phyloP scores from a whole-genome alignment of 352 stramenopile species.

The Pythium pectinolyticum region DNA sequence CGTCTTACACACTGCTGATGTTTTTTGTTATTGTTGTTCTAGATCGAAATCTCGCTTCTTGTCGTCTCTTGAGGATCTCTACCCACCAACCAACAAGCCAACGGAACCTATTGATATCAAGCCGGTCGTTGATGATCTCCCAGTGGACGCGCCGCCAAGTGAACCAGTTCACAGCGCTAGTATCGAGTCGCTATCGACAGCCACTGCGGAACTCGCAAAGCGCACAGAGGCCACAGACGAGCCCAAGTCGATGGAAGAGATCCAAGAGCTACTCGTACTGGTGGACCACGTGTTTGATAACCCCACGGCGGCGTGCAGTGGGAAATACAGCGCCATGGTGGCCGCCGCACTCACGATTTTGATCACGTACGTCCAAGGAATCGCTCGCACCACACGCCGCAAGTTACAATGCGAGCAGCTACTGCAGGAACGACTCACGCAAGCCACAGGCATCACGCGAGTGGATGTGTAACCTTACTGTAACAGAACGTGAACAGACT shows the following conservation, averaged over 20 bases:
- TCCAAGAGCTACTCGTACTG: conserved; percentile 14
- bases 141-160: too few relatives aligned
- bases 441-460: background rate
- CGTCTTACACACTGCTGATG: background rate
- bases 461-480: background rate
- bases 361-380: conserved; percentile 12
- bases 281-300: conserved; percentile 25
- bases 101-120: background rate
- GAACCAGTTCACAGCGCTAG: background rate
- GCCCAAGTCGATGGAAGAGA: conserved; percentile 19
- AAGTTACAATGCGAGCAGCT: conserved; percentile 11
- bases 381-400: conserved; percentile 18
- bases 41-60: conserved; percentile 19
- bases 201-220: background rate
- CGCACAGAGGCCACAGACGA: background rate
- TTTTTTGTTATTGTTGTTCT: background rate
- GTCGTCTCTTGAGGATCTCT: conserved; percentile 2
- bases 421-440: conserved; percentile 2
- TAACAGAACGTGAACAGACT: too few relatives aligned
- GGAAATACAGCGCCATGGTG: conserved; percentile 5
- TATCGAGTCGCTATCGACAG: conserved; percentile 10
- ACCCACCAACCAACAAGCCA: background rate
- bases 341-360: background rate
- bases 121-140: too few relatives aligned
- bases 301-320: conserved; percentile 12